Base-by-base conservation (phyloP, 768 basidiomycete species). In the Favolaschia claudopus region DNA sequence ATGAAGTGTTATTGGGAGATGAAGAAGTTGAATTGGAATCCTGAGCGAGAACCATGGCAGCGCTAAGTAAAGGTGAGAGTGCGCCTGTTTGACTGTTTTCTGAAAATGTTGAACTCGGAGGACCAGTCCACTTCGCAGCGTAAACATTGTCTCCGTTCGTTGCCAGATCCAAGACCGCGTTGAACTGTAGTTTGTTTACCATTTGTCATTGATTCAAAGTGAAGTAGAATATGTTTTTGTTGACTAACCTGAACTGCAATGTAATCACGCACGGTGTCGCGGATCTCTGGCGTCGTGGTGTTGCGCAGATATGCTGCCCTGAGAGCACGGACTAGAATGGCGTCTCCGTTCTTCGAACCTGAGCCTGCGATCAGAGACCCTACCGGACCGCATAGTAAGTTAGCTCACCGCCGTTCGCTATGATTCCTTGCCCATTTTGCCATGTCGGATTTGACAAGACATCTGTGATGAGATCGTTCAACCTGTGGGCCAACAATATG, bases 241-340 rank as follows among this genome's bases (percentile, higher is more conserved):
- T 2, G n/a, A 29, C 46, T 25, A 27, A 62, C 60, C 55, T 62
- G 60, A 14, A 62, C 60, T 8, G 31, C 48, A 17, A 62, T 15
- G 29, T 49, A 62, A n/a, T 48, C 55, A 22, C 45, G 31, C 43
- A 62, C n/a, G 15, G 28, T 44, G 17, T 20, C 29, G 22, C 40
- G 45, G 15, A 62, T 24, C 3, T 25, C 55, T 1, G 46, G 22
- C 14, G 36, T 40, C 14, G 55, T 62, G 17, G 53, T 36, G 31
- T 62, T 62, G 8, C 48, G 60, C 7, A 42, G 42, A 37, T 62
- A 57, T n/a, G 55, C 60, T 17, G 55, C 39, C 10, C 50, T 27
- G 25, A 62, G 33, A 3, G 47, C 60, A 20, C 49, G 45, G n/a
- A 50, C 40, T 9, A 62, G 49, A 20, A 37, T 51, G 15, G 31